Evolutionary conservation across 495 filamentous ascomycete genomes (phyloP).

Genomic region (Hyaloscypha hepaticicola): DNA sequence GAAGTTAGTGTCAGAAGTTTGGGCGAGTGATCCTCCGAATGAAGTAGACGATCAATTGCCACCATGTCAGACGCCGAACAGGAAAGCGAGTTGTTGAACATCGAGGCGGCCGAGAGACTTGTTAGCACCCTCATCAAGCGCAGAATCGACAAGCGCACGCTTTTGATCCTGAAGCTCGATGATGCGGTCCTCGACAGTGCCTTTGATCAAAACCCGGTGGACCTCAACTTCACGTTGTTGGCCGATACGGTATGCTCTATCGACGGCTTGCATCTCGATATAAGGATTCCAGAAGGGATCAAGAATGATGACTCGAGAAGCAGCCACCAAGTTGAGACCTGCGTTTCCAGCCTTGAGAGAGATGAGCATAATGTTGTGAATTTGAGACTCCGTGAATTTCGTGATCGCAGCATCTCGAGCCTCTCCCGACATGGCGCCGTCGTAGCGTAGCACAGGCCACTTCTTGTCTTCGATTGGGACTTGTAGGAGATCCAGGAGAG

Average conservation of each 20-base stretch:
- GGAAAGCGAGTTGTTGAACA: conserved; percentile 25
- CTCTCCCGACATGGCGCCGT: conserved; percentile 74
- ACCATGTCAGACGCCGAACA: conserved; percentile 26
- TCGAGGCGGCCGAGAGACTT: conserved; percentile 29
- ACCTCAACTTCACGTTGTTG: conserved; percentile 74
- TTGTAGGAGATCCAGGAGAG: conserved; percentile 88
- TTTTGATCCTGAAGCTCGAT: conserved; percentile 83
- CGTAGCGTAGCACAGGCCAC: conserved; percentile 69
- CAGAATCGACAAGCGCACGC: conserved; percentile 71
- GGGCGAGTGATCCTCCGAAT: no score
- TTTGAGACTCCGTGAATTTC: conserved; percentile 65
- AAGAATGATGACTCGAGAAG: conserved; percentile 84
- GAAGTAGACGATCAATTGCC: background rate
- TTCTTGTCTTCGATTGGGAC: conserved; percentile 68
- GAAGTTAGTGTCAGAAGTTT: no score
- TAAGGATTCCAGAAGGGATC: conserved; percentile 98
- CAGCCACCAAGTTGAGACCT: conserved; percentile 85
- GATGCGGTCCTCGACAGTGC: conserved; percentile 90
- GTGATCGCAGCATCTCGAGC: conserved; percentile 70
- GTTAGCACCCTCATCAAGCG: conserved; percentile 69
- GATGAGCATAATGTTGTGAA: conserved; percentile 77
- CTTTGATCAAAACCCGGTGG: conserved; percentile 73
- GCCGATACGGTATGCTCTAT: conserved; percentile 89
- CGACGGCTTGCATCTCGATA: conserved; percentile 91
- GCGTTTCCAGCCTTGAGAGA: conserved; percentile 91